A percentile compares a stretch with the other conserved stretches of the same genome.
Conservation (phyloP, 441 rosid genomes). For the Pelargonium citronellum region DNA sequence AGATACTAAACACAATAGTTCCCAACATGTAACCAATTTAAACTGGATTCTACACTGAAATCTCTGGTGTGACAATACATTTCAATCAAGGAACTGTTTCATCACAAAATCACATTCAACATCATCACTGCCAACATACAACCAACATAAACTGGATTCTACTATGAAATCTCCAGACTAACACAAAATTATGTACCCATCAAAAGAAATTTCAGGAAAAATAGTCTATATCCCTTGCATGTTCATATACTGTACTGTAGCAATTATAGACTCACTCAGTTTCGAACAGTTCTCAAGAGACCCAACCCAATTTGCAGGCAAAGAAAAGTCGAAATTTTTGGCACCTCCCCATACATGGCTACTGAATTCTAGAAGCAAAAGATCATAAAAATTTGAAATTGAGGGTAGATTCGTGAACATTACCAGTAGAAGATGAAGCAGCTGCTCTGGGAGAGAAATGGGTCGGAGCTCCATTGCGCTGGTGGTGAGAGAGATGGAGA, state of each 20-base stretch:
- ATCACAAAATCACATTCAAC: background rate
- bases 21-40: background rate
- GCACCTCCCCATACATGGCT: too few relatives aligned
- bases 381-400: background rate
- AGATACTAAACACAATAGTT: background rate
- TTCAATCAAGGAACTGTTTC: too few relatives aligned
- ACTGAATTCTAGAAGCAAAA: too few relatives aligned
- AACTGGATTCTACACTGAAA: background rate
- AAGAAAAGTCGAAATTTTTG: too few relatives aligned
- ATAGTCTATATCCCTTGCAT: background rate
- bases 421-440: slow-evolving; percentile 43
- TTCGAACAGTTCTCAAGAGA: background rate
- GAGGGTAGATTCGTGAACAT: slow-evolving; percentile 6
- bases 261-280: background rate
- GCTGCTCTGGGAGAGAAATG: slow-evolving; percentile 28
- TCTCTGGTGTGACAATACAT: too few relatives aligned
- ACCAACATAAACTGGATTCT: background rate
- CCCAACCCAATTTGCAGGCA: background rate
- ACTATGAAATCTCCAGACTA: background rate
- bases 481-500: slow-evolving; percentile 15
- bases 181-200: background rate
- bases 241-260: too few relatives aligned
- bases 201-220: background rate
- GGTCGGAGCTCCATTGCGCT: slow-evolving; percentile 13
- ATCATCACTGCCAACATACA: background rate